These are phyloP conservation scores for Metschnikowia sp. DNA, from an alignment of 805 yeast species.

Conservation along the genomic window DNA sequence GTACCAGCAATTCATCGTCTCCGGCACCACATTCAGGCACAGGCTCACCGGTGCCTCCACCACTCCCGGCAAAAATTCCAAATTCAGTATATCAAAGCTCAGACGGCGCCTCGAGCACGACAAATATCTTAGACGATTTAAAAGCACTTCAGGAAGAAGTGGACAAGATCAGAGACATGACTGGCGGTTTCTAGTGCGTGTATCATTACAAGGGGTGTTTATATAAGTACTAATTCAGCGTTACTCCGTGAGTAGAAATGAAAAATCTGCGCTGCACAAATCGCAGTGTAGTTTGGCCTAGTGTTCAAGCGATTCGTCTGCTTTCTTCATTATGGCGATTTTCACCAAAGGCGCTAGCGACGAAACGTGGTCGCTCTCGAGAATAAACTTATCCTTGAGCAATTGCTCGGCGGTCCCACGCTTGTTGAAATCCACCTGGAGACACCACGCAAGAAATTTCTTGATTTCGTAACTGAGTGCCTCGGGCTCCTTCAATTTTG, in stretches of 20 bases:
- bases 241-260: constrained; percentile 7
- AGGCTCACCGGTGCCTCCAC: constrained; percentile 6
- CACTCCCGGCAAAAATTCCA: constrained; percentile 20
- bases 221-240: constrained; percentile 9
- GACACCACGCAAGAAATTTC: constrained; percentile 69
- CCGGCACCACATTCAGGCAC: constrained; percentile 1
- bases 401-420: constrained; percentile 78
- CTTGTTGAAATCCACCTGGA: constrained; percentile 78
- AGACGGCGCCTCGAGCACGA: constrained; percentile 28
- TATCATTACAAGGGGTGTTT: neutral
- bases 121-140: constrained; percentile 60
- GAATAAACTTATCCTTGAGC: constrained; percentile 61
- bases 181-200: constrained; percentile 37
- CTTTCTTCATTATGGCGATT: constrained; percentile 66
- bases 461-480: constrained; percentile 63
- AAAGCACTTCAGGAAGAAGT: constrained; percentile 69
- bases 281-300: neutral
- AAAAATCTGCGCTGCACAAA: neutral
- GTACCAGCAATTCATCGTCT: constrained; percentile 22
- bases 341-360: constrained; percentile 72
- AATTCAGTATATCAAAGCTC: constrained; percentile 16
- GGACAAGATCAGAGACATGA: constrained; percentile 48
- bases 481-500: constrained; percentile 86
- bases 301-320: constrained; percentile 22
- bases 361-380: constrained; percentile 56